phyloP scores from a whole-genome alignment of 148 eudicot species.

The Chenopodium quinoa region DNA sequence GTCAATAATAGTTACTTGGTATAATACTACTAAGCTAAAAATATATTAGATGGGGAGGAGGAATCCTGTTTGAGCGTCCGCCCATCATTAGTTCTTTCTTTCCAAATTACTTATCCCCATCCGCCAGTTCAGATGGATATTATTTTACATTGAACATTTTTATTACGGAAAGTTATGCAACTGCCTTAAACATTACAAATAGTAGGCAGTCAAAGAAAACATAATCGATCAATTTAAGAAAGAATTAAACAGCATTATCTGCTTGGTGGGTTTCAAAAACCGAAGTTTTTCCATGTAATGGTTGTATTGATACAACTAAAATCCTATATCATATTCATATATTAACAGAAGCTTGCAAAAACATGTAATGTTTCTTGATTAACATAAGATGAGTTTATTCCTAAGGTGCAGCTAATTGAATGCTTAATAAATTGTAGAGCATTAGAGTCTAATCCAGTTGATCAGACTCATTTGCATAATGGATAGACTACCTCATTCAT shows the following conservation, averaged over 20 bases:
- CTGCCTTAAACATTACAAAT: neutral
- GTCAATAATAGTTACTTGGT: neutral
- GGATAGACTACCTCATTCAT: constrained; percentile 53
- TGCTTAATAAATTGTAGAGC: neutral
- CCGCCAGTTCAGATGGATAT: neutral
- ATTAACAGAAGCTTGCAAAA: neutral
- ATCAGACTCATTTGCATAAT: neutral
- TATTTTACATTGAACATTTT: neutral
- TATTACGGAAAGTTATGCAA: neutral
- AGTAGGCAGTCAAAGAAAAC: neutral
- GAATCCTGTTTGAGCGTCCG: too few relatives aligned
- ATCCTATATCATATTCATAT: neutral
- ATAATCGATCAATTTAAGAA: neutral
- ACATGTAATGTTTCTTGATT: neutral
- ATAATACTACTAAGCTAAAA: too few relatives aligned
- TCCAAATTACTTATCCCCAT: neutral
- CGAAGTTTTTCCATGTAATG: neutral
- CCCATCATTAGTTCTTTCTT: neutral
- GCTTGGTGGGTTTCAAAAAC: neutral
- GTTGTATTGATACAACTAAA: neutral
- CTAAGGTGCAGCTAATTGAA: neutral
- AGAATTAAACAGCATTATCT: neutral
- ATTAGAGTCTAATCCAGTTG: neutral
- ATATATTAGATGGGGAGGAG: too few relatives aligned
- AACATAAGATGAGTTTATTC: neutral